These are phyloP conservation scores for Plasmodium ovale DNA, from an alignment of 169 alveolate genomes.

Conservation along the genomic window DNA sequence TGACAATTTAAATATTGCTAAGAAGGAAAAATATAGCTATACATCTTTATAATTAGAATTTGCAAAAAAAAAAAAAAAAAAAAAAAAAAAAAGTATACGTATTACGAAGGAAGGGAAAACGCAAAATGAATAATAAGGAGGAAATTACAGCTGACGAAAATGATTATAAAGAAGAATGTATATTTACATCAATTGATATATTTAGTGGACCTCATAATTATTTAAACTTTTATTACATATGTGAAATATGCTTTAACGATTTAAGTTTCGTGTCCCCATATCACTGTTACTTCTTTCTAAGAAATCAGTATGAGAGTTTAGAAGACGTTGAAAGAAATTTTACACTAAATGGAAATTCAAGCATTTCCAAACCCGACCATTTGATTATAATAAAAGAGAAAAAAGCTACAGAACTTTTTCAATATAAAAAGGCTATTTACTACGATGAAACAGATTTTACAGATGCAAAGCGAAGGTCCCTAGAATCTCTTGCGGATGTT, in stretches of 20 bases:
- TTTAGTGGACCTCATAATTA: slow-evolving; percentile 66
- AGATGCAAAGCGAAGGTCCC: slow-evolving; percentile 10
- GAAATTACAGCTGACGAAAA: slow-evolving; percentile 11
- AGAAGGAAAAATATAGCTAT: not conserved
- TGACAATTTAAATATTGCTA: no score
- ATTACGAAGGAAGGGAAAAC: not conserved
- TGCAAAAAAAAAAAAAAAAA: not conserved
- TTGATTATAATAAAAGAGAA: slow-evolving; percentile 26
- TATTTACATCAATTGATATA: slow-evolving; percentile 74
- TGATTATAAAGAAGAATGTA: slow-evolving; percentile 77
- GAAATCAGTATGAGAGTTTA: slow-evolving; percentile 46
- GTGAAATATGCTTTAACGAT: slow-evolving; percentile 70
- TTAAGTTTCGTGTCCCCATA: slow-evolving; percentile 67
- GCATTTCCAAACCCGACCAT: slow-evolving; percentile 2
- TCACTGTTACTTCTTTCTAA: slow-evolving; percentile 69
- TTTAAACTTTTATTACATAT: slow-evolving; percentile 59
- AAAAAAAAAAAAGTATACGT: not conserved
- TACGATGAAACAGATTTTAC: slow-evolving; percentile 37
- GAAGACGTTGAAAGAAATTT: slow-evolving; percentile 21
- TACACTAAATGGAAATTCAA: slow-evolving; percentile 3
- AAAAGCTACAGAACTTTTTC: slow-evolving; percentile 46
- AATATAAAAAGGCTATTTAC: slow-evolving; percentile 30
- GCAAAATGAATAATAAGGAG: not conserved
- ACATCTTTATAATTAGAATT: not conserved
- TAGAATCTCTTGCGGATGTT: slow-evolving; percentile 23